Conservation (phyloP, 2,329 filamentous ascomycete genomes). For the Fusarium zealandicum region DNA sequence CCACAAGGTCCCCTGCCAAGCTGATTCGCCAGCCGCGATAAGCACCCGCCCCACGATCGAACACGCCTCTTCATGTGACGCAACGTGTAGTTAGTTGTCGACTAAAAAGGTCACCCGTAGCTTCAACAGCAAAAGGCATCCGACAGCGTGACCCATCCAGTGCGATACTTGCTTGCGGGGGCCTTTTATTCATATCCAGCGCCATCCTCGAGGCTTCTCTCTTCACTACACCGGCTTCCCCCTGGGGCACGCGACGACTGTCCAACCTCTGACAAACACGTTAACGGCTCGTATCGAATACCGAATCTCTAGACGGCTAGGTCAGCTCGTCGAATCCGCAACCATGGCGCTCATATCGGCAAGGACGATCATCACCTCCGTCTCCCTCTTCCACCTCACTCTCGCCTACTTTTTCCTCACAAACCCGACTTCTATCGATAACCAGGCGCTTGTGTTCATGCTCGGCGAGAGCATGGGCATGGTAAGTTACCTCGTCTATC, state of each 20-base stretch:
- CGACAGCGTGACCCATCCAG: conserved; percentile 30
- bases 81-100: conserved; percentile 15
- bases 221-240: too few species aligned
- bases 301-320: too few species aligned
- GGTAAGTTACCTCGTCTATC: conserved; percentile 57
- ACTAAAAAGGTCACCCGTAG: conserved; percentile 14
- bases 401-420: conserved; percentile 85
- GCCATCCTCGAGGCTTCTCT: neutral
- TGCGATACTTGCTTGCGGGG: neutral
- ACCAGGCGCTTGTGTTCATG: conserved; percentile 81
- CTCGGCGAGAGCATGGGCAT: conserved; percentile 85
- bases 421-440: conserved; percentile 73
- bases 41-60: conserved; percentile 10
- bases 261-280: neutral
- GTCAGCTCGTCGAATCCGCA: conserved; percentile 12
- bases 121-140: neutral
- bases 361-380: conserved; percentile 78
- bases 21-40: conserved; percentile 18
- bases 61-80: conserved; percentile 24
- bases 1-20: conserved; percentile 15
- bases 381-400: conserved; percentile 85
- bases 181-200: neutral
- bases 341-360: conserved; percentile 83
- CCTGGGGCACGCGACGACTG: neutral
- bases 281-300: neutral